Conservation (phyloP, 2,329 filamentous ascomycete species). For the Monascus ruber region DNA sequence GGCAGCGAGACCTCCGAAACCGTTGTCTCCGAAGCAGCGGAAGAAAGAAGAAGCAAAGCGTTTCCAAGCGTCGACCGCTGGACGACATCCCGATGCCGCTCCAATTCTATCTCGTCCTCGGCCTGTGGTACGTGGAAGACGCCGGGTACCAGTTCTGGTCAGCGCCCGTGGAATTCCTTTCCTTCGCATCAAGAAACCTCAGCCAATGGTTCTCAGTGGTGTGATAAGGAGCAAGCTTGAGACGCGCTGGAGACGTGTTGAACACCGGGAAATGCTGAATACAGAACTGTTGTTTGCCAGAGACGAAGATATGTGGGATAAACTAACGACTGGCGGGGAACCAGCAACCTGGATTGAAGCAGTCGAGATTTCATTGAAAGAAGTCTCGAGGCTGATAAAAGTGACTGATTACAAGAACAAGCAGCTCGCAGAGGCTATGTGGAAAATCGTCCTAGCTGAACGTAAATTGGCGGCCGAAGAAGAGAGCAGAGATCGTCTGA, state of each 20-base stretch:
- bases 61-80: constrained; percentile 17
- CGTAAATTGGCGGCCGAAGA: constrained; percentile 23
- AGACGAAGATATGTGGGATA: constrained; percentile 34
- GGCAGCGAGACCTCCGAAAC: constrained; percentile 9
- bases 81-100: constrained; percentile 20
- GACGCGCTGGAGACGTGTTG: constrained; percentile 22
- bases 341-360: constrained; percentile 13
- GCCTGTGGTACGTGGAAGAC: constrained; percentile 22
- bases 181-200: constrained; percentile 34
- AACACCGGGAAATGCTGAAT: constrained; percentile 20
- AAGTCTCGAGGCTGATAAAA: constrained; percentile 13
- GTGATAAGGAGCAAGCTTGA: constrained; percentile 25
- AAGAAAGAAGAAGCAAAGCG: constrained; percentile 15
- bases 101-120: constrained; percentile 26
- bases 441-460: constrained; percentile 30
- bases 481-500: constrained; percentile 1
- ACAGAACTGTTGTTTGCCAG: constrained; percentile 20
- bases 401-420: constrained; percentile 17
- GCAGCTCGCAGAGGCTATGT: constrained; percentile 24
- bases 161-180: constrained; percentile 32
- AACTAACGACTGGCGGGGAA: constrained; percentile 15
- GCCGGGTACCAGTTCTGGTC: constrained; percentile 30
- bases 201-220: constrained; percentile 28
- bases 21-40: constrained; percentile 10
- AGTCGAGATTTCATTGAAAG: constrained; percentile 9